Evolutionary conservation across 2,329 filamentous ascomycete species (phyloP).

Genomic region (Cercospora janseana): DNA sequence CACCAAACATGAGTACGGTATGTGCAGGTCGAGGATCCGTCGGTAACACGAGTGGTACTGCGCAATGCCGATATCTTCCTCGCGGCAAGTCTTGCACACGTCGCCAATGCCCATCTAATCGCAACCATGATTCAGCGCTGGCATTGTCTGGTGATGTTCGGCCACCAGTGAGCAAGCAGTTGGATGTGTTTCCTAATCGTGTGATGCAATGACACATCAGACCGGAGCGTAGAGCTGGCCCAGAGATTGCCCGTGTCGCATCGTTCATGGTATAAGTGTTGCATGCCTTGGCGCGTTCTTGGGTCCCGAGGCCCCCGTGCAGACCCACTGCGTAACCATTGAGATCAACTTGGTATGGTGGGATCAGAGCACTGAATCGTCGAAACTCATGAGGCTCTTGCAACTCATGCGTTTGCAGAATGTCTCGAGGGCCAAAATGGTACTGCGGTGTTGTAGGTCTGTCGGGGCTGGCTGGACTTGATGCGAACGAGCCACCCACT

Average conservation of each 20-base stretch:
- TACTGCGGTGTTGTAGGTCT: constrained; percentile 28
- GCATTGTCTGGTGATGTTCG: constrained; percentile 70
- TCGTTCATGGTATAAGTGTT: constrained; percentile 43
- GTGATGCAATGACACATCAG: constrained; percentile 76
- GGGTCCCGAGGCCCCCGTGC: constrained; percentile 48
- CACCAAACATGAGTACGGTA: constrained; percentile 48
- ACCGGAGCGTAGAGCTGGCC: constrained; percentile 36
- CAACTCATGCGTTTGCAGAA: constrained; percentile 32
- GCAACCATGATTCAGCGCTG: constrained; percentile 73
- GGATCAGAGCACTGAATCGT: constrained; percentile 43
- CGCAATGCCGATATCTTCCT: constrained; percentile 74
- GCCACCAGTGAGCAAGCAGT: constrained; percentile 70
- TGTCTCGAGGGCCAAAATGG: constrained; percentile 27
- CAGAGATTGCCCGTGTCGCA: constrained; percentile 26
- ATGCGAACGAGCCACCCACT: constrained; percentile 21
- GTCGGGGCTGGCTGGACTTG: constrained; percentile 20
- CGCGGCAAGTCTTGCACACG: constrained; percentile 63
- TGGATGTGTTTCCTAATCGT: constrained; percentile 54
- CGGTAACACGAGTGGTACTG: constrained; percentile 47
- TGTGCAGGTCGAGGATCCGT: constrained; percentile 34
- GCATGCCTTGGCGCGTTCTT: constrained; percentile 50
- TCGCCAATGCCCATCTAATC: constrained; percentile 62
- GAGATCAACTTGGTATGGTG: constrained; percentile 31
- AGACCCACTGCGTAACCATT: constrained; percentile 38
- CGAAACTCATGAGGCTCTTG: constrained; percentile 33